Conservation (phyloP, 225 moss, liverwort and hornwort genomes). For the Physcomitrellopsis africana region DNA sequence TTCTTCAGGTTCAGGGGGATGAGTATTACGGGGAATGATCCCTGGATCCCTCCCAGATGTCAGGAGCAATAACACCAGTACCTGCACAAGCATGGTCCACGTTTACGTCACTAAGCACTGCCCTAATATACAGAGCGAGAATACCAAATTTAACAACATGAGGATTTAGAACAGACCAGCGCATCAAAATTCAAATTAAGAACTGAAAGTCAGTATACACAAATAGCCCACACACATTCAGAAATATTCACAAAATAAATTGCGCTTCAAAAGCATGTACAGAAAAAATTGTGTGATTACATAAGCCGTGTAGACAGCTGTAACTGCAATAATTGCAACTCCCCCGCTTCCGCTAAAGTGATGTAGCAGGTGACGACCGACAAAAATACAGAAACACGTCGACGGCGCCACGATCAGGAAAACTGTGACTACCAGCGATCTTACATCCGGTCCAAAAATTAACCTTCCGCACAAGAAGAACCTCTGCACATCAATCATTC, state of each 20-base stretch:
- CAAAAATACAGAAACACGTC: constrained; percentile 61
- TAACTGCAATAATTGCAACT: constrained; percentile 51
- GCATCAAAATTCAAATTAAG: too few species aligned
- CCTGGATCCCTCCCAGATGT: constrained; percentile 96
- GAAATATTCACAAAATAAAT: too few species aligned
- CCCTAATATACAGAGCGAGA: too few species aligned
- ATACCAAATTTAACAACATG: too few species aligned
- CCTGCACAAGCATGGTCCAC: too few species aligned
- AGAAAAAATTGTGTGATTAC: constrained; percentile 30
- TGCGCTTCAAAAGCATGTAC: too few species aligned
- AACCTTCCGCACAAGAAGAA: constrained; percentile 76
- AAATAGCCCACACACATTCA: too few species aligned
- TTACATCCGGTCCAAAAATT: constrained; percentile 79
- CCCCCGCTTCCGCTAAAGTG: constrained; percentile 41
- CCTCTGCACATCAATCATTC: constrained; percentile 48
- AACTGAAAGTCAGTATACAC: too few species aligned
- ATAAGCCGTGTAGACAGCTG: constrained; percentile 50
- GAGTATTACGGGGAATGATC: constrained; percentile 88
- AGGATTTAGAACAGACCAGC: too few species aligned
- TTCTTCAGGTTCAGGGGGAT: constrained; percentile 93
- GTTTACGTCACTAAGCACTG: too few species aligned
- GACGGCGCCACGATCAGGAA: constrained; percentile 65
- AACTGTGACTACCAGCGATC: constrained; percentile 65
- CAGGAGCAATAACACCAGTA: constrained; percentile 62
- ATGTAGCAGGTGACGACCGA: constrained; percentile 51